Base-by-base conservation (phyloP, 2,329 filamentous ascomycete species). In the Neophaeococcomyces mojaviensis region DNA sequence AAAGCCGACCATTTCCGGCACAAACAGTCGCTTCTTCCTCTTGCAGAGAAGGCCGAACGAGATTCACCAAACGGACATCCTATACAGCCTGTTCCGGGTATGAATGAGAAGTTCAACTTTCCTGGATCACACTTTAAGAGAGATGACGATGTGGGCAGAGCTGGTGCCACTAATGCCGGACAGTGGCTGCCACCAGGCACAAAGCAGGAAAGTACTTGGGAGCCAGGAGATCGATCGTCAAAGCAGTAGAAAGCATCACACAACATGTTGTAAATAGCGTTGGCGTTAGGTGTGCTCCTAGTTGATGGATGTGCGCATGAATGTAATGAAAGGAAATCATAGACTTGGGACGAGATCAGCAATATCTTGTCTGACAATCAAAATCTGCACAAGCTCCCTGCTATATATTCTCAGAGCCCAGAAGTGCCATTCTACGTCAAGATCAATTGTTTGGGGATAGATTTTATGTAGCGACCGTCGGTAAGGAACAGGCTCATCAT, bases 151-250 rank as follows among this genome's bases (percentile, higher is more conserved):
- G 53, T 69, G 71, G 15, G 20, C 8, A 34, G 20, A 30, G 16
- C 10, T 6, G n/a, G 28, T 13, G 7, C 33, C 10, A 36, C 4
- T 28, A 32, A 18, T 39, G 34, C 30, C n/a, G 28, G 43, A 31
- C 63, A 65, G 19, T 90, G 86, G 79, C 68, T 94, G 48, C 77
- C 84, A 15, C 82, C 84, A 0, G 86, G 88, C 6, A 94, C 87
- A 1, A 88, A 80, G 60, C 85, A 90, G 63, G 86, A 94, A 62
- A 84, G 88, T 42, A 94, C 86, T 2, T 95, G 88, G 89, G 72
- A 70, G 53, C 61, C 62, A 20, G 66, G 63, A 45, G 75, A 78
- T 56, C 62, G 64, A 28, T 51, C 49, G 46, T 49, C 55, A 46
- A 57, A 51, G 50, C 35, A 35, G 15, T 47, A 42, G 28, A 44